Percentiles rank a stretch among this genome's conserved stretches.
phyloP scores from a whole-genome alignment of 2,329 filamentous ascomycete genomes.

The Fusarium hostae region DNA sequence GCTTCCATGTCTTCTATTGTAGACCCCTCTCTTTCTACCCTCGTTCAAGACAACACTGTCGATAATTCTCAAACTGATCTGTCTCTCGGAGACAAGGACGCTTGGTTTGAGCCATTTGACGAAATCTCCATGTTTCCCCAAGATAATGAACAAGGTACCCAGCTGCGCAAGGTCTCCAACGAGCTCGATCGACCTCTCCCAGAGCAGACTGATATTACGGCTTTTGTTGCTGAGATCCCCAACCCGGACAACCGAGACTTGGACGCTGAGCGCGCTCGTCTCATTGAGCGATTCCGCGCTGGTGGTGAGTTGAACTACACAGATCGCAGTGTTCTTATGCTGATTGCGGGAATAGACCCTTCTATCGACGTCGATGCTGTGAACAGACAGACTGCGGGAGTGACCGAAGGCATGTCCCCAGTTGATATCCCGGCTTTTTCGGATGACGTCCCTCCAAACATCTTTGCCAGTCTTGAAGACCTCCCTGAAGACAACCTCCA shows the following conservation, averaged over 20 bases:
- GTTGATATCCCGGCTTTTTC: neutral
- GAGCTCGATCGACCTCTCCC: neutral
- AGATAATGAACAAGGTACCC: neutral
- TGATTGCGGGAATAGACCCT: neutral
- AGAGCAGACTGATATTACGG: neutral
- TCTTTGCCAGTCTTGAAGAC: neutral
- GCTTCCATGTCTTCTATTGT: neutral
- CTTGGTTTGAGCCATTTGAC: neutral
- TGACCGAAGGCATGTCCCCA: neutral
- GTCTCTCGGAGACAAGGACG: neutral
- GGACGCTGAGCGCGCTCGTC: neutral
- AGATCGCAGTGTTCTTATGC: neutral
- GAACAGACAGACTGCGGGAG: neutral
- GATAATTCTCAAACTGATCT: neutral
- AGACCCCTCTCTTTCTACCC: neutral
- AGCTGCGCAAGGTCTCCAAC: conserved; percentile 6
- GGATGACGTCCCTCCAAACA: neutral
- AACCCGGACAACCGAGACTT: neutral
- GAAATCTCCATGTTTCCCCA: neutral
- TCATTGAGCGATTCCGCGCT: neutral
- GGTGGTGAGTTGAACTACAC: neutral
- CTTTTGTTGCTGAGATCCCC: neutral
- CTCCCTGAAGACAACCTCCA: neutral
- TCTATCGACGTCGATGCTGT: neutral
- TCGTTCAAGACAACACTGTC: neutral